phyloP scores from a whole-genome alignment of 2,329 filamentous ascomycete genomes.

The Tolypocladium inflatum region DNA sequence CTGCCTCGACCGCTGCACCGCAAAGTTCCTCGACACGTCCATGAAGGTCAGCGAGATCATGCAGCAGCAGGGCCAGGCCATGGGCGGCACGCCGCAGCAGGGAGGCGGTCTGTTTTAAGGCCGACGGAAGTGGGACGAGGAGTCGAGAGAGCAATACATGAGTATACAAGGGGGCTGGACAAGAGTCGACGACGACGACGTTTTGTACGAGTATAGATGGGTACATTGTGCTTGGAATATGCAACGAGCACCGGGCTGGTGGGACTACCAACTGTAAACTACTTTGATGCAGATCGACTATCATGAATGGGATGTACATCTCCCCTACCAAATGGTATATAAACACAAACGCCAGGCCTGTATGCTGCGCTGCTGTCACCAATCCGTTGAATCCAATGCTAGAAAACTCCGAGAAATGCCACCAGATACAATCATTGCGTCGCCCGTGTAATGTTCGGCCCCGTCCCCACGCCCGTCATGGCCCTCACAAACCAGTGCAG shows the following conservation, averaged over 20 bases:
- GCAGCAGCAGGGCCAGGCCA: slow-evolving; percentile 72
- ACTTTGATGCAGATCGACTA: neutral
- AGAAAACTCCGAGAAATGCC: neutral
- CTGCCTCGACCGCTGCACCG: slow-evolving; percentile 92
- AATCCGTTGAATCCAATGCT: neutral
- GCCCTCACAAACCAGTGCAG: slow-evolving; percentile 54
- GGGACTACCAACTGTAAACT: neutral
- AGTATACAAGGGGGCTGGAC: neutral
- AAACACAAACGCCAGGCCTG: neutral
- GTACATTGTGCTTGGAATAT: neutral
- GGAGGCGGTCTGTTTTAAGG: slow-evolving; percentile 25
- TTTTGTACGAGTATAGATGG: slow-evolving; percentile 13
- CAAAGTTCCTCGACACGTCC: slow-evolving; percentile 98
- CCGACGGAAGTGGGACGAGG: neutral
- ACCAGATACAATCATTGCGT: slow-evolving; percentile 8
- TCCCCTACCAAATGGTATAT: neutral
- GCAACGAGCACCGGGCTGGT: neutral
- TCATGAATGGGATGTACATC: neutral
- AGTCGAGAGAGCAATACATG: neutral
- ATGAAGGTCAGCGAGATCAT: slow-evolving; percentile 96
- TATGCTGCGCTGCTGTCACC: neutral
- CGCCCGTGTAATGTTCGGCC: slow-evolving; percentile 41
- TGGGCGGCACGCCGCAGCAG: slow-evolving; percentile 33
- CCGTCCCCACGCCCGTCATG: slow-evolving; percentile 49
- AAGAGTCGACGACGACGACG: neutral